Base-by-base conservation (phyloP, 2,329 filamentous ascomycete species). In the Fusarium equiseti region DNA sequence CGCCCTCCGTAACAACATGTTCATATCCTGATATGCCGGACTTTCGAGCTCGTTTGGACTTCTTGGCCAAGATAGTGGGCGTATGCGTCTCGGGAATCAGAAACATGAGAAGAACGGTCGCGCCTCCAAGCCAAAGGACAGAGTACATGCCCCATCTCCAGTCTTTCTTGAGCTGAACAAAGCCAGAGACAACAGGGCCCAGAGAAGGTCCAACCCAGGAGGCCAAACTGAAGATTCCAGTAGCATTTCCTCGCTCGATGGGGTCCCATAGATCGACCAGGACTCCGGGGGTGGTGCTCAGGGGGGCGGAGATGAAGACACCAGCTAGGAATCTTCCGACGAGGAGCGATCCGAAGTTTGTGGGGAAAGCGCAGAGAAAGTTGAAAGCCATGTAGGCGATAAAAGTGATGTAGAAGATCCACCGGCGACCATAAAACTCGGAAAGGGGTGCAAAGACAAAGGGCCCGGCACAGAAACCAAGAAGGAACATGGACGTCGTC, bases 1-100 rank as follows among this genome's bases (percentile, higher is more conserved):
- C 87, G 7, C 82, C 80, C 10, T 82, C 82, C 0, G 86, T 84
- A 51, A 83, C 82, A 13, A 88, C 81, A 29, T 85, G 71, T 68
- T 89, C 86, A 61, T 84, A 88, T 0, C 85, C 86, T 0, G 83
- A 81, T 4, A 88, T 81, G 32, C 84, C 81, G 13, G 83, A 76
- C 12, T 77, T 76, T 7, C 86, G 79, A 32, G 90, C 83, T 7
- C 87, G 82, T 48, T 77, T 77, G 1, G 88, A 88, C 70, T 89
- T 89, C 66, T 84, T 81, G 3, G 81, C 76, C 26, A 91, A 79
- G 7, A 90, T 81, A 6, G 79, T 83, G 0, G 82, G 83, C 0
- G 81, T 82, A 38, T 85, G 84, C 0, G 88, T 90, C 73, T 90
- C 88, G 2, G 88, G 88, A 10, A 90, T 85, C 1, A 86, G 86